Conservation (phyloP, 1,284 basidiomycete species). For the Golubevia pallescens region DNA sequence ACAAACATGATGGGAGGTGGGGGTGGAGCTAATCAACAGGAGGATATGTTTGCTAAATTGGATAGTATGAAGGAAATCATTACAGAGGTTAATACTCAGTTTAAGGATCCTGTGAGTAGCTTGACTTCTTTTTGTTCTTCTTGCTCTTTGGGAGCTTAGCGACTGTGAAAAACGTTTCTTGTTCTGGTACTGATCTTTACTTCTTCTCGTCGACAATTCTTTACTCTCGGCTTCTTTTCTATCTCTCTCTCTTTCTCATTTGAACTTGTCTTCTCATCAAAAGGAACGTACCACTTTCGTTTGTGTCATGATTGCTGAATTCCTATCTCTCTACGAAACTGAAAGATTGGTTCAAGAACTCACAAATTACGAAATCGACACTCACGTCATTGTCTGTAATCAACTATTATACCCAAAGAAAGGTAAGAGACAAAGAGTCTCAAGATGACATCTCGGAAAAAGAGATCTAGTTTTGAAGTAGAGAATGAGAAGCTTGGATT, state of each 20-base stretch:
- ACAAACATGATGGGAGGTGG: constrained; percentile 92
- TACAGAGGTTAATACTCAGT: constrained; percentile 98
- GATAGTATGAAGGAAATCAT: constrained; percentile 96
- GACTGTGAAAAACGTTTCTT: too few relatives aligned
- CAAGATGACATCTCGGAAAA: too few relatives aligned
- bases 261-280: neutral
- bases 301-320: constrained; percentile 98
- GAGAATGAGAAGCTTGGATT: too few relatives aligned
- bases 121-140: neutral
- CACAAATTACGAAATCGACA: constrained; percentile 95
- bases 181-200: too few relatives aligned
- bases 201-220: too few relatives aligned
- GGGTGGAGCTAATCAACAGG: constrained; percentile 68
- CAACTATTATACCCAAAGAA: constrained; percentile 93
- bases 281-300: constrained; percentile 71
- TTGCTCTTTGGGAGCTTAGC: too few relatives aligned
- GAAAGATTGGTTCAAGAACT: constrained; percentile 91
- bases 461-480: too few relatives aligned
- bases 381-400: constrained; percentile 98
- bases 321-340: constrained; percentile 96
- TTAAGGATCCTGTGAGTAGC: constrained; percentile 88
- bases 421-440: too few relatives aligned
- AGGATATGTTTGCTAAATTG: constrained; percentile 95
- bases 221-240: too few relatives aligned
- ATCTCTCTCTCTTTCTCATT: too few relatives aligned